Conservation (phyloP, 208 protist genomes). For the Leishmania guyanensis region DNA sequence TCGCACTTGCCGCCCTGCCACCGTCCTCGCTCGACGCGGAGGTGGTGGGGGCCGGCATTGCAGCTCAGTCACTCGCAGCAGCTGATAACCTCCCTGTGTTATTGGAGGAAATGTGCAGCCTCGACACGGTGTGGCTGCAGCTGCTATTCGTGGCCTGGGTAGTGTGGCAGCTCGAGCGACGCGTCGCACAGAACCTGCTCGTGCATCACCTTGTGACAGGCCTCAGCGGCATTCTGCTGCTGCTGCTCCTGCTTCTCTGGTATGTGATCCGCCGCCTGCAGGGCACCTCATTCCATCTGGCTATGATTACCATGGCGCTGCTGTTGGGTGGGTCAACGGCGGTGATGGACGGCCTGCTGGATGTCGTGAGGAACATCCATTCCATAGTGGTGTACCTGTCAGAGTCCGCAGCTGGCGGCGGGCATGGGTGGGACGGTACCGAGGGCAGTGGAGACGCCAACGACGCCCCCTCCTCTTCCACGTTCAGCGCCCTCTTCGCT, state of each 20-base stretch:
- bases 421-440: not conserved
- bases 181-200: conserved; percentile 44
- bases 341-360: conserved; percentile 41
- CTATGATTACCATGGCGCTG: conserved; percentile 39
- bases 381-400: not conserved
- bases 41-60: not conserved
- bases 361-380: not conserved
- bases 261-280: conserved; percentile 59
- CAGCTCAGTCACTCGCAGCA: not conserved
- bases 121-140: conserved; percentile 61
- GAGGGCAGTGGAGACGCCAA: not conserved
- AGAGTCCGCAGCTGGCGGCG: not conserved
- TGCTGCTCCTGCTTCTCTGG: conserved; percentile 37
- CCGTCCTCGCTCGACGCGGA: not conserved
- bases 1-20: conserved; percentile 32
- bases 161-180: conserved; percentile 41
- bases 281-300: conserved; percentile 56
- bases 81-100: conserved; percentile 21
- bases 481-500: conserved; percentile 1
- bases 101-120: conserved; percentile 37
- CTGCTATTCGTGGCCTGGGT: conserved; percentile 31
- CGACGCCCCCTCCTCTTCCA: not conserved
- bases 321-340: conserved; percentile 54
- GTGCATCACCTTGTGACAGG: conserved; percentile 52
- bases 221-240: conserved; percentile 45